Base-by-base conservation (phyloP, 2,329 filamentous ascomycete genomes). In the Cladorrhinum sp. region DNA sequence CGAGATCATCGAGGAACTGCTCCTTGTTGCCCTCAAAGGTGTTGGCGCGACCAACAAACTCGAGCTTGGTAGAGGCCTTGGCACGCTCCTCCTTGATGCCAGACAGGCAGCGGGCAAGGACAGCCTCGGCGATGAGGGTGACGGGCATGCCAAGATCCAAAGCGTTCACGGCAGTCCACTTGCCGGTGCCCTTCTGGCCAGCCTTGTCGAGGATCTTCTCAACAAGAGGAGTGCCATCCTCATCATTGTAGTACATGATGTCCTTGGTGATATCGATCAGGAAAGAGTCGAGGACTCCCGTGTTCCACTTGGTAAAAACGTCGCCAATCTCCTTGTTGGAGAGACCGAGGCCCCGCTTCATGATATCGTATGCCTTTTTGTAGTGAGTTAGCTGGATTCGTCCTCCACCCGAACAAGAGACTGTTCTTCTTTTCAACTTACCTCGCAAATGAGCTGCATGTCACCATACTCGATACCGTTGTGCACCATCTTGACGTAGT, bases 401-500 rank as follows among this genome's bases (percentile, higher is more conserved):
- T 22, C 25, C 13, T 20, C 23, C 22, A 51, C 12, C 10, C 32
- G 8, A 10, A 29, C 25, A 2, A 50, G n/a, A 7, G 20, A 23
- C 7, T 50, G 24, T 25, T 5, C n/a, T 61, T 24, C 18, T 13
- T n/a, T 57, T n/a, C 12, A n/a, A 56, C 85, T 71, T 81, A 96
- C 93, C 88, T 99, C 95, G 80, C 90, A 96, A 77, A 99, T 99
- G 74, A 99, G 86, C 85, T 99, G 95, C 95, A 99, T 99, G 83
- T 99, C 95, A 87, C 95, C 95, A 78, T 99, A 99, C 83, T 99
- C 95, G 73, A 99, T 99, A 86, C 95, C 95, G 82, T 99, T 99
- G 89, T 99, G 95, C 66, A 99, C 95, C 95, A 99, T 99, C 91
- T 99, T 99, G 84, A 99, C 93, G 85, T 97, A 99, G 88, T 99